These are phyloP conservation scores for Acanthochlamys bracteata DNA, from an alignment of 106 monocot species.

Conservation along the genomic window DNA sequence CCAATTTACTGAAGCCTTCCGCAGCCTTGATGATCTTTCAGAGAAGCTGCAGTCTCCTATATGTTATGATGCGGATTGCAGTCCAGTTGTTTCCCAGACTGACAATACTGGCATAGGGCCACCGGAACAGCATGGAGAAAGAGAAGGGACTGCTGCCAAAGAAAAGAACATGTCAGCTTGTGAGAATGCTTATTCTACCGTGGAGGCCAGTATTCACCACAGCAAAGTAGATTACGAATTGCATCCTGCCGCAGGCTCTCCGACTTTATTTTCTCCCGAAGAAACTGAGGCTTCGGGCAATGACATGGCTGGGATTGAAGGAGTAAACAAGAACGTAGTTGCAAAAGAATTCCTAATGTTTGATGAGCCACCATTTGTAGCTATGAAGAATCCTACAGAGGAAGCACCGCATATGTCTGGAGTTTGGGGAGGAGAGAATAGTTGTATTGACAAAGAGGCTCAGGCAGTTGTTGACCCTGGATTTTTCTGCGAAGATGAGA, in stretches of 20 bases:
- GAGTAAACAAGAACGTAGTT: too few relatives aligned
- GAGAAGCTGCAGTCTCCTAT: conserved; percentile 6
- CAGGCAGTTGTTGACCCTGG: not conserved
- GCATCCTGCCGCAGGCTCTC: not conserved
- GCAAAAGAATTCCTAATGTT: too few relatives aligned
- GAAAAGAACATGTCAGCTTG: not conserved
- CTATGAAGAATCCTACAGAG: too few relatives aligned
- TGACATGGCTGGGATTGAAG: too few relatives aligned
- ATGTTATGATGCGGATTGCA: not conserved
- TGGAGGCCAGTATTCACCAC: not conserved
- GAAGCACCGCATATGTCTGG: not conserved
- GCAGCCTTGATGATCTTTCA: conserved; percentile 7
- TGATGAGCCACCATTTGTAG: too few relatives aligned
- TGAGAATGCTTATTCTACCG: not conserved
- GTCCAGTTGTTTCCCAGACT: not conserved
- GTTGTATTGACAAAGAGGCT: not conserved
- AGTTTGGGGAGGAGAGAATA: not conserved
- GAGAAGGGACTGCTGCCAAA: not conserved
- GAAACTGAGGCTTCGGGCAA: too few relatives aligned
- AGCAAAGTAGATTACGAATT: not conserved
- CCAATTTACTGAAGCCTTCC: conserved; percentile 11
- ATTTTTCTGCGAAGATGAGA: not conserved
- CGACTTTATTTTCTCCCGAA: not conserved
- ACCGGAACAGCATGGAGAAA: not conserved
- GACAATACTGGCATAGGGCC: not conserved